Evolutionary conservation across 352 stramenopile species (phyloP), one percentile per base, ranked within the genome.

Genomic region (Globisporangium carolinianum): DNA sequence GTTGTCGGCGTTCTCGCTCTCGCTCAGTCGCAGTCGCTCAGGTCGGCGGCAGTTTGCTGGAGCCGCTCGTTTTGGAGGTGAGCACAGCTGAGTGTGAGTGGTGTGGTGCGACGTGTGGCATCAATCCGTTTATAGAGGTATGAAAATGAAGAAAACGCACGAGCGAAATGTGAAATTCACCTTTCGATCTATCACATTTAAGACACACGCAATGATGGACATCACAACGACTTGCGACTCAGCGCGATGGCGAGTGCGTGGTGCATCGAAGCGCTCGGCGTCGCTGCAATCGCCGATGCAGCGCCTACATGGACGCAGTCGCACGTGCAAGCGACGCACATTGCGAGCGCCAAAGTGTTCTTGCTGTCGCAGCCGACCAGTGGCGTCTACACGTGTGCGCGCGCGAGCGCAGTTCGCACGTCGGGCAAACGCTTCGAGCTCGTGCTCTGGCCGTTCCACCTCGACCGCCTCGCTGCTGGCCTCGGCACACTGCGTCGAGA

Each of bases 381-480:
- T 6, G 81, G 81, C 48, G 71, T 87, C 47, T 91, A 89, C 69
- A 85, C 81, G 24, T 89, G 79, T 42, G 71, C 66, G n/a, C 66
- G 79, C 58, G 73, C 71, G 5, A 39, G 41, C 35, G 11, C 42
- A 6, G 3, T 24, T 6, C 41, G 12, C 35, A 57, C 24, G 6
- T 11, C 32, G 57, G 47, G 53, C 4, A 12, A 47, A 41, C 18
- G 1, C 6, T 58, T 55, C 1, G 32, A 55, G 18, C 45, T 88
- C 4, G 72, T 87, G 48, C 62, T 74, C 47, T 85, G 75, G 75
- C 51, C 56, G 2, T 89, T 89, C 63, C 81, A 91, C 58, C 58
- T 88, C 56, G 57, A 69, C 32, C 75, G 81, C 0, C 58, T 91
- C 47, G 56, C 60, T 15, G 8, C 24, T 46, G 75, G 73, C 32